These are phyloP conservation scores for Aquanectria penicillioides DNA, from an alignment of 2,329 filamentous ascomycete genomes.

Conservation along the genomic window DNA sequence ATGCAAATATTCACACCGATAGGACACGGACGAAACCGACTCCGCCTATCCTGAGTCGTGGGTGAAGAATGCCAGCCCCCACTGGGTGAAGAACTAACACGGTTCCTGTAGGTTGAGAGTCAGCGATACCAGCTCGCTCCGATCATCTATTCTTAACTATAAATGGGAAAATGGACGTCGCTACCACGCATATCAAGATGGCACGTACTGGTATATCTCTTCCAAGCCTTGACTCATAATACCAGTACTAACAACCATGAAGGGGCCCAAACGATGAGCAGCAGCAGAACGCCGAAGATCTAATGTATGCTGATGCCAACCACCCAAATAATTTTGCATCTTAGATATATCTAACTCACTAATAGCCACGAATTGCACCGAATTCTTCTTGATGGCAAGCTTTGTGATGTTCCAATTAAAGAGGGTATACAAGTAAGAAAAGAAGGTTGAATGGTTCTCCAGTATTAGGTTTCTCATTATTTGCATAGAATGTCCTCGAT, in stretches of 20 bases:
- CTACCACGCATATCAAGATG: conserved; percentile 58
- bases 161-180: conserved; percentile 57
- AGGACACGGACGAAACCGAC: background rate
- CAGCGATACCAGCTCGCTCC: conserved; percentile 18
- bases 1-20: background rate
- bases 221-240: background rate
- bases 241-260: background rate
- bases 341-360: background rate
- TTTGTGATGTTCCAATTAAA: conserved; percentile 44
- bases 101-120: conserved; percentile 8
- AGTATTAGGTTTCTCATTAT: background rate
- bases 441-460: too few species aligned
- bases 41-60: background rate
- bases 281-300: conserved; percentile 36
- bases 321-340: background rate
- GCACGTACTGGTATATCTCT: conserved; percentile 45
- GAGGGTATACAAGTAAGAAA: conserved; percentile 33
- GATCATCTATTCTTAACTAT: conserved; percentile 22
- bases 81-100: background rate
- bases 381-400: conserved; percentile 41
- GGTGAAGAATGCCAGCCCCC: background rate
- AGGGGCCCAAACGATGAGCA: conserved; percentile 38
- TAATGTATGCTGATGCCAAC: conserved; percentile 21
- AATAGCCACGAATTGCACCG: conserved; percentile 35
- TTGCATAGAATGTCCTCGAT: conserved; percentile 40